Percentiles rank a stretch among this genome's conserved stretches.
Conservation (phyloP, 371 early-diverging fungal genomes). For the Mucor piriformis region DNA sequence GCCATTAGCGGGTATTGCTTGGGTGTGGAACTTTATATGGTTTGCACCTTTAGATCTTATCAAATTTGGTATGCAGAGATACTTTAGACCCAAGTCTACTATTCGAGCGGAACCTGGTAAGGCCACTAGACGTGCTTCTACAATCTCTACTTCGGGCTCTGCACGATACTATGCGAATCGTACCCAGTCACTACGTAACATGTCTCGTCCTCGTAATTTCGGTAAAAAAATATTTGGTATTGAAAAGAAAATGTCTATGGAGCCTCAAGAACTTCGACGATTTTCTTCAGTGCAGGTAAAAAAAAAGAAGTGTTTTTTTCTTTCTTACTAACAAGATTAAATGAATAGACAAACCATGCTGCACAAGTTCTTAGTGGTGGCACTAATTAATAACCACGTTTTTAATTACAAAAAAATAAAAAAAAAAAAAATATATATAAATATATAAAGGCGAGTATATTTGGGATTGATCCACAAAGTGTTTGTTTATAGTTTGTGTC, state of each 20-base stretch:
- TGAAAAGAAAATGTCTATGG: conserved; percentile 35
- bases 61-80: conserved; percentile 65
- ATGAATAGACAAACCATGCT: conserved; percentile 28
- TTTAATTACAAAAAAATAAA: no score
- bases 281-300: conserved; percentile 37
- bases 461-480: no score
- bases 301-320: background rate
- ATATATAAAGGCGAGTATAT: no score
- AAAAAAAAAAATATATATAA: no score
- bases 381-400: background rate
- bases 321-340: no score
- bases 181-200: conserved; percentile 43
- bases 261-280: conserved; percentile 28
- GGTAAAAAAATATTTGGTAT: conserved; percentile 35
- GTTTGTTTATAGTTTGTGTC: no score
- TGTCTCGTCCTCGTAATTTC: conserved; percentile 45
- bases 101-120: conserved; percentile 18
- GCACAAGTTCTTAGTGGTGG: conserved; percentile 18
- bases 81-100: conserved; percentile 33
- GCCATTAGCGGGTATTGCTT: conserved; percentile 57
- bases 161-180: conserved; percentile 51
- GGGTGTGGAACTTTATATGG: conserved; percentile 75
- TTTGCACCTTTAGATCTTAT: conserved; percentile 68
- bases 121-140: conserved; percentile 36
- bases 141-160: conserved; percentile 37